phyloP scores from a whole-genome alignment of 2,329 filamentous ascomycete genomes.

The Phialophora expanda region DNA sequence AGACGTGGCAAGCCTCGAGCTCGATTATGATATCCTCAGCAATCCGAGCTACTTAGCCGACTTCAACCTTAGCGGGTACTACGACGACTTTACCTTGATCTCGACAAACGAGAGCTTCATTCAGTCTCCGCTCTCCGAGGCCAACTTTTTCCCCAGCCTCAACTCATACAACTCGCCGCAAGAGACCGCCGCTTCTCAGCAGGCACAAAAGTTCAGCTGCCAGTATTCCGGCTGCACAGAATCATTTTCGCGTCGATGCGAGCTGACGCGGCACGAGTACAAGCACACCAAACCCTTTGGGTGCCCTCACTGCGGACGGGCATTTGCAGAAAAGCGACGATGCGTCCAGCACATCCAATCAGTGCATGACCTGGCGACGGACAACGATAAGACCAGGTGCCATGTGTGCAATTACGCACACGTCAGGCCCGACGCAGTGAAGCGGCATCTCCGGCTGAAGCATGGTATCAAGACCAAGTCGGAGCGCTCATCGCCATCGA shows the following conservation, averaged over 20 bases:
- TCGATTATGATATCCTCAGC: conserved; percentile 27
- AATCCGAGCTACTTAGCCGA: conserved; percentile 21
- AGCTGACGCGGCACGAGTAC: conserved; percentile 25
- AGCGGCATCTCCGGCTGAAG: conserved; percentile 25
- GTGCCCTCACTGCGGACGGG: conserved; percentile 21
- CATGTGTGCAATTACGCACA: conserved; percentile 20
- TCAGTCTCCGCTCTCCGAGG: background rate
- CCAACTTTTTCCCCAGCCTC: conserved; percentile 15
- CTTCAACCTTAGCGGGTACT: conserved; percentile 13
- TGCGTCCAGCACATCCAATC: conserved; percentile 24
- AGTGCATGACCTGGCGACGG: conserved; percentile 20
- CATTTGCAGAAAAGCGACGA: conserved; percentile 29
- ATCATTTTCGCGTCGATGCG: conserved; percentile 23
- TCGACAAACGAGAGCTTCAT: conserved; percentile 6
- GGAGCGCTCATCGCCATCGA: conserved; percentile 10
- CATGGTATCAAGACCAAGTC: conserved; percentile 21
- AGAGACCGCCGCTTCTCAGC: background rate
- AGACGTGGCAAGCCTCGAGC: conserved; percentile 2
- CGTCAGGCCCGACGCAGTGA: conserved; percentile 29
- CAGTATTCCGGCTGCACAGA: conserved; percentile 18
- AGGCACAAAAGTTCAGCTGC: conserved; percentile 4
- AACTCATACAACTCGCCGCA: conserved; percentile 3
- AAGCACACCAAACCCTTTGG: conserved; percentile 25
- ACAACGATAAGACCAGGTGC: conserved; percentile 17
- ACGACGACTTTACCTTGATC: conserved; percentile 18